Conservation (phyloP, 2,329 filamentous ascomycete species). For the Colletotrichum sp. region DNA sequence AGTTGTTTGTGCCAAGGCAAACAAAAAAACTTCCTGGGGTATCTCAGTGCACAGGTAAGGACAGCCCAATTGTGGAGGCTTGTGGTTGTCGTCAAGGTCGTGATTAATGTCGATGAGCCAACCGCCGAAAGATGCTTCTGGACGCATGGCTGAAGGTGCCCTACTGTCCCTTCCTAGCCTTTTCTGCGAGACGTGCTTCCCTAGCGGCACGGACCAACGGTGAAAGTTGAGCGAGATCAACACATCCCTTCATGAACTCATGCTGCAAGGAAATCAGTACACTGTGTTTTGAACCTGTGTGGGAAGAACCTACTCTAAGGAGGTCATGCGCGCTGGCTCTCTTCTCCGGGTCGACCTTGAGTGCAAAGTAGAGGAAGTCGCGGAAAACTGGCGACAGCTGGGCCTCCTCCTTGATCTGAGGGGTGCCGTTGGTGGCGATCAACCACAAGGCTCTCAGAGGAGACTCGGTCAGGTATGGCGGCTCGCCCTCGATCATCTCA, state of each 20-base stretch:
- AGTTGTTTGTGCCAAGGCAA: slow-evolving; percentile 5
- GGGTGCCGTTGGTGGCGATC: slow-evolving; percentile 96
- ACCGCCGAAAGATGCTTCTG: slow-evolving; percentile 16
- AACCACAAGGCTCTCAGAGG: slow-evolving; percentile 91
- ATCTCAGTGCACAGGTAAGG: slow-evolving; percentile 17
- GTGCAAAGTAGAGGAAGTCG: slow-evolving; percentile 89
- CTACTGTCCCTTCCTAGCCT: slow-evolving; percentile 68
- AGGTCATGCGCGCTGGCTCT: slow-evolving; percentile 93
- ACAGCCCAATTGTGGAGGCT: slow-evolving; percentile 1
- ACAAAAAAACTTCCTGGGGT: slow-evolving; percentile 15
- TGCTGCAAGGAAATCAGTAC: slow-evolving; percentile 55
- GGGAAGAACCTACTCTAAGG: slow-evolving; percentile 72
- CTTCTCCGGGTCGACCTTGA: slow-evolving; percentile 98
- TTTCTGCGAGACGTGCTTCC: slow-evolving; percentile 85
- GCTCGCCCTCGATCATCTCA: slow-evolving; percentile 99
- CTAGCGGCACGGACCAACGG: slow-evolving; percentile 87
- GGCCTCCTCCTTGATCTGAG: slow-evolving; percentile 91
- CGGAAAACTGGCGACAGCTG: slow-evolving; percentile 81
- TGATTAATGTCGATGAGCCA: slow-evolving; percentile 18
- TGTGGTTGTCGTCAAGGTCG: slow-evolving; percentile 17
- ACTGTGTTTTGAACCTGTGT: background rate
- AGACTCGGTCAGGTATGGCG: slow-evolving; percentile 94
- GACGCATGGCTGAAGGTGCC: slow-evolving; percentile 2
- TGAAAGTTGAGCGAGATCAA: slow-evolving; percentile 77
- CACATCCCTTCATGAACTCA: slow-evolving; percentile 79